phyloP scores from a whole-genome alignment of 2,329 filamentous ascomycete species.

The Aspergillus floridensis region DNA sequence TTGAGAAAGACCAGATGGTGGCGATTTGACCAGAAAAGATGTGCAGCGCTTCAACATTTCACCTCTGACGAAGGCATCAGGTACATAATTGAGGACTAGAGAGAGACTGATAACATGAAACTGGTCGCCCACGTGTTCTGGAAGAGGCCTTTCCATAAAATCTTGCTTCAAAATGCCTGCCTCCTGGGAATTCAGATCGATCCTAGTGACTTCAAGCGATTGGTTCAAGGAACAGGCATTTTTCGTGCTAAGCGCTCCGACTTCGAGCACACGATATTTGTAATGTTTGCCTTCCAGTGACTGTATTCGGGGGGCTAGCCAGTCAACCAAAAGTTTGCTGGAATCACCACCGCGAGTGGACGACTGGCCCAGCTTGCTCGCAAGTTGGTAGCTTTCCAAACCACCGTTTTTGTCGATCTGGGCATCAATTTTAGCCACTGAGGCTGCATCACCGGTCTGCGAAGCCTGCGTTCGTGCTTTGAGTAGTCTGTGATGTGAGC shows the following conservation, averaged over 20 bases:
- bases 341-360: slow-evolving; percentile 62
- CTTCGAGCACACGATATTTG: slow-evolving; percentile 71
- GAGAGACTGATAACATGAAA: slow-evolving; percentile 93
- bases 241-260: slow-evolving; percentile 78
- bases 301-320: slow-evolving; percentile 46
- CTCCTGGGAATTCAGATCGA: slow-evolving; percentile 86
- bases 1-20: slow-evolving; percentile 19
- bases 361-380: slow-evolving; percentile 62
- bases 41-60: slow-evolving; percentile 79
- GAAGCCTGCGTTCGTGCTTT: slow-evolving; percentile 56
- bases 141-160: slow-evolving; percentile 85
- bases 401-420: slow-evolving; percentile 59
- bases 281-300: slow-evolving; percentile 21
- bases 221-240: slow-evolving; percentile 79
- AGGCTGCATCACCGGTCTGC: slow-evolving; percentile 43
- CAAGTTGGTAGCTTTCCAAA: slow-evolving; percentile 59
- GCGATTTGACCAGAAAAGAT: slow-evolving; percentile 58
- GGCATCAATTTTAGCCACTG: slow-evolving; percentile 44
- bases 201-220: slow-evolving; percentile 71
- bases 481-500: slow-evolving; percentile 58
- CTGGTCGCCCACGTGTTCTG: slow-evolving; percentile 55
- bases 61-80: slow-evolving; percentile 70
- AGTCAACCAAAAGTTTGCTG: slow-evolving; percentile 58
- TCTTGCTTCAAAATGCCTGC: slow-evolving; percentile 78
- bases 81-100: slow-evolving; percentile 91